These are phyloP conservation scores for Circinella minor DNA, from an alignment of 371 early-diverging fungal genomes.

Conservation along the genomic window DNA sequence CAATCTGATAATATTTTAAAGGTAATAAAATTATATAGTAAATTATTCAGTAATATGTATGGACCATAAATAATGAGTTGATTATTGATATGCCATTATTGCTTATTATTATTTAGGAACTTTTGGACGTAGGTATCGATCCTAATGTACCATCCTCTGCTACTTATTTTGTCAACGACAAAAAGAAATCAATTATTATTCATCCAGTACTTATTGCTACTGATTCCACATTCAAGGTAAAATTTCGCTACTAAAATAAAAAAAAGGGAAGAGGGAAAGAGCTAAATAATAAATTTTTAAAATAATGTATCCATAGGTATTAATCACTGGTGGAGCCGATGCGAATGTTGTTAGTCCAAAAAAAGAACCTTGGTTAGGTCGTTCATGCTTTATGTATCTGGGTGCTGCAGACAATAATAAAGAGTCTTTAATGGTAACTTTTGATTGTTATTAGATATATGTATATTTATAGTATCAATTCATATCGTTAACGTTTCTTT, in stretches of 20 bases:
- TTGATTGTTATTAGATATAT: background rate
- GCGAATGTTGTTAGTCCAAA: constrained; percentile 28
- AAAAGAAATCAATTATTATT: background rate
- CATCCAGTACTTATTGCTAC: constrained; percentile 11
- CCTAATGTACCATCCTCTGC: constrained; percentile 13
- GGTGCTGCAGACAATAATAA: background rate
- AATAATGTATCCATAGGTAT: constrained; percentile 12
- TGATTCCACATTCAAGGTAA: constrained; percentile 5
- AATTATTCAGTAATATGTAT: too few relatives aligned
- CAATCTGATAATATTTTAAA: background rate
- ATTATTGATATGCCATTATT: too few relatives aligned
- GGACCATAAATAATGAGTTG: too few relatives aligned
- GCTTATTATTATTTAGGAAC: constrained; percentile 5
- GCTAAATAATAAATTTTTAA: background rate
- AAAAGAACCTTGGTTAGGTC: constrained; percentile 19
- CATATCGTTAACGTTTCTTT: too few relatives aligned
- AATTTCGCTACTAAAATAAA: background rate
- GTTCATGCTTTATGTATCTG: constrained; percentile 36
- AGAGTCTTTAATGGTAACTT: constrained; percentile 4
- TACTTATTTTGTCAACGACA: background rate
- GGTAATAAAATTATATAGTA: background rate
- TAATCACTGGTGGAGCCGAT: constrained; percentile 31
- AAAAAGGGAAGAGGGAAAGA: too few relatives aligned
- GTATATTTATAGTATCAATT: too few relatives aligned
- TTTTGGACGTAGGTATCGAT: constrained; percentile 26